These are phyloP conservation scores for Phytophthora vignae DNA, from an alignment of 352 stramenopile species.

Conservation along the genomic window DNA sequence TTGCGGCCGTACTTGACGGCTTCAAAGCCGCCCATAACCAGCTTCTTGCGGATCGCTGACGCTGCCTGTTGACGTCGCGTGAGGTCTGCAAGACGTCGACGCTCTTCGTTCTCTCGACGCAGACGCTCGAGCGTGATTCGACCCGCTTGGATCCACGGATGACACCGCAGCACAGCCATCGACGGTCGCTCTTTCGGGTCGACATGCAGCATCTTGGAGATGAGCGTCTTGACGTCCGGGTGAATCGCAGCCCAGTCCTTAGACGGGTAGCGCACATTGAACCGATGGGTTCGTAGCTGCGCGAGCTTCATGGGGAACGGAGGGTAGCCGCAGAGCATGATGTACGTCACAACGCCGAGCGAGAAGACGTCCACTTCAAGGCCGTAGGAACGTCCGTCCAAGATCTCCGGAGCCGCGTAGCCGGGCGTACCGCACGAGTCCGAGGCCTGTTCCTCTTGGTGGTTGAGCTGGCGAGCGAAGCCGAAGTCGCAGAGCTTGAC, in stretches of 20 bases:
- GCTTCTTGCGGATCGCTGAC: constrained; percentile 72
- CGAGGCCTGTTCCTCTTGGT: constrained; percentile 68
- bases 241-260: constrained; percentile 82
- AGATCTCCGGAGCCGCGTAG: constrained; percentile 86
- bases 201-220: constrained; percentile 80
- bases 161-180: constrained; percentile 59
- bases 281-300: constrained; percentile 81
- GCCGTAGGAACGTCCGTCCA: constrained; percentile 84
- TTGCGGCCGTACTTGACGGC: constrained; percentile 87
- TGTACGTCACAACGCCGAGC: constrained; percentile 90
- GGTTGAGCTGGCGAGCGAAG: constrained; percentile 77
- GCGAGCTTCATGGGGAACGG: constrained; percentile 91
- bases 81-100: constrained; percentile 53
- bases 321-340: constrained; percentile 89
- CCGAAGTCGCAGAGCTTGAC: constrained; percentile 91
- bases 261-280: constrained; percentile 84
- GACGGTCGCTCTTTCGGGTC: constrained; percentile 71
- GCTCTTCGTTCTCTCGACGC: constrained; percentile 54
- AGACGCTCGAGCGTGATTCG: constrained; percentile 54
- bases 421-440: constrained; percentile 88
- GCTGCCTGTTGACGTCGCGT: constrained; percentile 71
- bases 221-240: constrained; percentile 74
- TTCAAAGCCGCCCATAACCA: constrained; percentile 73
- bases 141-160: constrained; percentile 75
- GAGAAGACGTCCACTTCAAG: constrained; percentile 90